Base-by-base conservation (phyloP, 78 protist genomes). In the Dictyostelium intermedium region DNA sequence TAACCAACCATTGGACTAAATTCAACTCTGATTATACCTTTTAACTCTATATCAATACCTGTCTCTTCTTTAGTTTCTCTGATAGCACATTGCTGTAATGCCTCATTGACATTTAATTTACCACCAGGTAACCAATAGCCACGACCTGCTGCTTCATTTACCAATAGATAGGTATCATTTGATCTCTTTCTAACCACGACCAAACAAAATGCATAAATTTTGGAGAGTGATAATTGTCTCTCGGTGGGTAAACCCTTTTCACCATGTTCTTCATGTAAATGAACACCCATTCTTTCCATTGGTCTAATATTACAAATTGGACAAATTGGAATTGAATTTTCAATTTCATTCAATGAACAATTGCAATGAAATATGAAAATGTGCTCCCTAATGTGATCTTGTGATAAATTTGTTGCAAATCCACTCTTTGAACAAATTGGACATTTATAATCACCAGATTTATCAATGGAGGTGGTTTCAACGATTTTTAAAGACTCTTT, bases 111-210 rank as follows among this genome's bases (percentile, higher is more conserved):
- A 37, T 84, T 69, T 11, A 84, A 50, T 45, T 79, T 70, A 2
- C 96, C 96, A 41, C 92, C 96, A 30, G 91, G 82, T 35, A 92
- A 39, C 96, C 96, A 92, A 76, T 83, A 91, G 7, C 95, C 93
- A n/a, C 56, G 41, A 34, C 82, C 82, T 70, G 87, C 93, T 0
- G 74, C 80, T 32, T 87, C 93, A 41, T 87, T 77, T 2, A 87
- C 93, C 20, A 87, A 25, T 23, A 87, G n/a, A 41, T 41, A 87
- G 1, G 39, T 25, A 3, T 80, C 45, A 43, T 87, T 56, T 63
- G 60, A 45, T 41, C 23, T 45, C 43, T 84, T 32, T 30, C 85
- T 47, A 61, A 34, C 53, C 0, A 87, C 72, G 2, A 87, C 93
- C 72, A 87, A 87, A 45, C 93, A 79, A 34, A 87, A 87, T 27